Evolutionary conservation across 768 basidiomycete genomes (phyloP).

Genomic region (Cystoderma amianthinum): DNA sequence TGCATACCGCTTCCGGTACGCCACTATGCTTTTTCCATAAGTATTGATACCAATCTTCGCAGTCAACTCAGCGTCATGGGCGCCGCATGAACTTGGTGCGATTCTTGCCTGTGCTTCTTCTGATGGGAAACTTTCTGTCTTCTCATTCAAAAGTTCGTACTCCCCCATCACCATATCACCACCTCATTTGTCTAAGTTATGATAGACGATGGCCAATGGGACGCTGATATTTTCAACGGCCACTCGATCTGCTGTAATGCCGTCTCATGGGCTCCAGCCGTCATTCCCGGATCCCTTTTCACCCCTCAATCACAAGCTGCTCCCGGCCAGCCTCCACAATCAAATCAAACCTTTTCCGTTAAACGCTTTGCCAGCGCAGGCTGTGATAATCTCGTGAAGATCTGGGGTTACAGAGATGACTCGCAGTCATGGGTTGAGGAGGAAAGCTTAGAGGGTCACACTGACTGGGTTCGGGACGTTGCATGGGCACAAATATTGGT

Average conservation of each 20-base stretch:
- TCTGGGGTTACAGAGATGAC: slow-evolving; percentile 89
- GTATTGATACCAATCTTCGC: not conserved
- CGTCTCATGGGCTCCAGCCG: slow-evolving; percentile 95
- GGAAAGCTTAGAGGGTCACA: slow-evolving; percentile 85
- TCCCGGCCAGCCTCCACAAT: slow-evolving; percentile 35
- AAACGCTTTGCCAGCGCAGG: slow-evolving; percentile 95
- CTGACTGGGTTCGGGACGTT: slow-evolving; percentile 98
- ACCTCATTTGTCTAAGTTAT: slow-evolving; percentile 1
- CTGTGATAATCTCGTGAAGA: slow-evolving; percentile 91
- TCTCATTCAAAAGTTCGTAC: slow-evolving; percentile 91
- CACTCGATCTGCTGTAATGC: slow-evolving; percentile 97
- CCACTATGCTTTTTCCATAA: too few species aligned
- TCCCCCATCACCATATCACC: slow-evolving; percentile 1
- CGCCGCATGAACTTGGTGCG: slow-evolving; percentile 96
- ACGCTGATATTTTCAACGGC: slow-evolving; percentile 89
- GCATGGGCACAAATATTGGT: slow-evolving; percentile 97
- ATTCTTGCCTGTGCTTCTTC: slow-evolving; percentile 96
- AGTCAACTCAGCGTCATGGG: slow-evolving; percentile 99
- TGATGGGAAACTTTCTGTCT: slow-evolving; percentile 93
- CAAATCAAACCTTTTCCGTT: slow-evolving; percentile 44
- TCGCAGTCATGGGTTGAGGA: slow-evolving; percentile 88
- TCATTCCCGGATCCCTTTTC: slow-evolving; percentile 79
- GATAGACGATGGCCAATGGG: slow-evolving; percentile 93
- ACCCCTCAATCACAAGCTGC: slow-evolving; percentile 46
- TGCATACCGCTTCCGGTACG: slow-evolving; percentile 91